Percentiles rank a stretch among this genome's conserved stretches.
Evolutionary conservation across 495 filamentous ascomycete genomes (phyloP).

Genomic region (Aspergillus homomorphus): DNA sequence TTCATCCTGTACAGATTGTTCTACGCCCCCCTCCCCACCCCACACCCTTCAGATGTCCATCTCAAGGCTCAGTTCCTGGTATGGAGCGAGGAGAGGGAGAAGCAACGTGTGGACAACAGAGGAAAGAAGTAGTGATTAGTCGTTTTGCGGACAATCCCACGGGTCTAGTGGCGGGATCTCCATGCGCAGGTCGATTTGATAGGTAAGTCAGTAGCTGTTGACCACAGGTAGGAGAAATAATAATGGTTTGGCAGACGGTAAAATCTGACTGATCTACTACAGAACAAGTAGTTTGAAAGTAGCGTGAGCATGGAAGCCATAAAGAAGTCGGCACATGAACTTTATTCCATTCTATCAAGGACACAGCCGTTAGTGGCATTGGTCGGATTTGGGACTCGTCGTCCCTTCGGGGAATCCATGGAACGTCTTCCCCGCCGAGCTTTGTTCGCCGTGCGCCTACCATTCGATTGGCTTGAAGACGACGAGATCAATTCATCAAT

Average conservation of each 20-base stretch:
- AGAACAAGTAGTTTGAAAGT: neutral
- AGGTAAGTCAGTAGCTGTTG: neutral
- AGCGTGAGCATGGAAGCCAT: neutral
- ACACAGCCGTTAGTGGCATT: neutral
- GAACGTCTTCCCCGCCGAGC: neutral
- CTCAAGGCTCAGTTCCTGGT: neutral
- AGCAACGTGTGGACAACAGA: neutral
- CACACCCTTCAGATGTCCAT: neutral
- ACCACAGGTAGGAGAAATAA: neutral
- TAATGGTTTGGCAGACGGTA: neutral
- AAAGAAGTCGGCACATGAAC: neutral
- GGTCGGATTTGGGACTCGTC: neutral
- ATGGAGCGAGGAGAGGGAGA: too few species aligned
- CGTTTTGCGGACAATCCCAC: neutral
- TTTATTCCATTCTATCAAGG: neutral
- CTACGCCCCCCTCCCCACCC: neutral
- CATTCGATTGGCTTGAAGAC: too few species aligned
- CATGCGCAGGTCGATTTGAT: neutral
- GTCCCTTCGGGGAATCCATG: neutral
- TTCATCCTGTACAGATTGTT: too few species aligned
- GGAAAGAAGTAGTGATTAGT: neutral
- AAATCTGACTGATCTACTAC: neutral
- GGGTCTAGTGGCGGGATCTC: neutral
- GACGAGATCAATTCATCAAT: too few species aligned
- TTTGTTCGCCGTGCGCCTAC: neutral